Conservation (phyloP, 23 red algal species). For the Chondrus crispus region DNA sequence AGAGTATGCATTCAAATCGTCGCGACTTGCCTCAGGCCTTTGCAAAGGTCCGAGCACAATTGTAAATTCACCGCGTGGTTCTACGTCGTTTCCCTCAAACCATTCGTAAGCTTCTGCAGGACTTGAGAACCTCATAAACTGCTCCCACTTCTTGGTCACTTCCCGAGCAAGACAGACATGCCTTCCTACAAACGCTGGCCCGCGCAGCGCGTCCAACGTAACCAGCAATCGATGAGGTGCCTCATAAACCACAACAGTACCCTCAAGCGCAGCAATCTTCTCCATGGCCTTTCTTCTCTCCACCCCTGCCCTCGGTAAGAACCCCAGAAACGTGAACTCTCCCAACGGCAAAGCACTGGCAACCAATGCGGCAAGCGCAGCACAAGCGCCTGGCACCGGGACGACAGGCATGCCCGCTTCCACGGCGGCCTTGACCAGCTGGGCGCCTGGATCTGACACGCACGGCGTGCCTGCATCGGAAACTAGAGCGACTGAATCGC, state of each 20-base stretch:
- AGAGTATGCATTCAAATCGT: background rate
- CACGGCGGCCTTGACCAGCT: slow-evolving; percentile 64
- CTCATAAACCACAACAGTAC: slow-evolving; percentile 76
- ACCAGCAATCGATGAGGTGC: slow-evolving; percentile 76
- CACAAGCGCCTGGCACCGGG: slow-evolving; percentile 81
- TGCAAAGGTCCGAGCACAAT: slow-evolving; percentile 54
- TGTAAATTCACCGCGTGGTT: slow-evolving; percentile 66
- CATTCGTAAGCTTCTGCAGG: background rate
- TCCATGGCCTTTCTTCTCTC: slow-evolving; percentile 18
- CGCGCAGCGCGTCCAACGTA: slow-evolving; percentile 43
- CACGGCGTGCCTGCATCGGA: slow-evolving; percentile 87
- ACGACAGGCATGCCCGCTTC: slow-evolving; percentile 60
- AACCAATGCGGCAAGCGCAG: slow-evolving; percentile 63
- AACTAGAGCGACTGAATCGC: slow-evolving; percentile 75
- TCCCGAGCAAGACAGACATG: slow-evolving; percentile 65
- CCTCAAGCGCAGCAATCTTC: background rate
- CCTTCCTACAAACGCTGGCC: background rate
- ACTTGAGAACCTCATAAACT: slow-evolving; percentile 57
- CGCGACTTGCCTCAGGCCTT: background rate
- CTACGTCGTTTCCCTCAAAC: background rate
- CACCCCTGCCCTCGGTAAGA: slow-evolving; percentile 50
- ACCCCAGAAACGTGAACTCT: slow-evolving; percentile 79
- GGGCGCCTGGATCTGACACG: slow-evolving; percentile 74
- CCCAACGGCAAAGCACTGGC: slow-evolving; percentile 37
- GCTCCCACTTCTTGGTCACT: slow-evolving; percentile 87